These are phyloP conservation scores for Nicotiana noctiflora DNA, from an alignment of 257 asterid species.

Conservation along the genomic window DNA sequence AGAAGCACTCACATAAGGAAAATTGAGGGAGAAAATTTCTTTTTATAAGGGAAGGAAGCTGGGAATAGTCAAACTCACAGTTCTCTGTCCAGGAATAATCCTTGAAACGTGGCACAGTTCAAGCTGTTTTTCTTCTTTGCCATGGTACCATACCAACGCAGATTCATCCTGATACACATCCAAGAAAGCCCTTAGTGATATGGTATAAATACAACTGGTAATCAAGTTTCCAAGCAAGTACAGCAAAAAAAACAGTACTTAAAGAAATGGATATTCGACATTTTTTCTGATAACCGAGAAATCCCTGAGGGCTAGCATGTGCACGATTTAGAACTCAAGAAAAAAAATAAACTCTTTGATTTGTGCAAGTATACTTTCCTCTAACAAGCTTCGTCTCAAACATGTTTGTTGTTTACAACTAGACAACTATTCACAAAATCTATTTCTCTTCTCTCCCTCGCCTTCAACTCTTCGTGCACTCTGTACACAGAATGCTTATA, in stretches of 20 bases:
- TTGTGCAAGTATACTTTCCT: too few species aligned
- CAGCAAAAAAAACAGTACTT: not conserved
- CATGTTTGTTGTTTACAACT: too few species aligned
- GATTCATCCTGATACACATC: slow-evolving; percentile 71
- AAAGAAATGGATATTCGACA: not conserved
- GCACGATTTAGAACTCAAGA: too few species aligned
- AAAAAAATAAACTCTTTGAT: too few species aligned
- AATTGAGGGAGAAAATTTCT: not conserved
- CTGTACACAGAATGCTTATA: too few species aligned
- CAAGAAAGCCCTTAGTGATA: slow-evolving; percentile 4
- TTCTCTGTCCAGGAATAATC: slow-evolving; percentile 94
- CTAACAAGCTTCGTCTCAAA: too few species aligned
- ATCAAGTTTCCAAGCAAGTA: not conserved
- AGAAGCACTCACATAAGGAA: not conserved
- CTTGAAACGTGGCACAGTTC: slow-evolving; percentile 60
- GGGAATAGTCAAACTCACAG: slow-evolving; percentile 56
- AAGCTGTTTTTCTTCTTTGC: slow-evolving; percentile 77
- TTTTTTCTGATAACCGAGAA: too few species aligned
- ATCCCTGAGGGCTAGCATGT: too few species aligned
- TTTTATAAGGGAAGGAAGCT: not conserved
- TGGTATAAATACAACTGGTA: not conserved
- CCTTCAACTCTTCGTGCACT: too few species aligned
- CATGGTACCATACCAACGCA: slow-evolving; percentile 77
- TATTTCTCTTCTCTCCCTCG: too few species aligned
- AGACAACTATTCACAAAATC: too few species aligned